Evolutionary conservation across 805 yeast species (phyloP), one percentile per base, ranked within the genome.

Genomic region (Wickerhamiella qilinensis): DNA sequence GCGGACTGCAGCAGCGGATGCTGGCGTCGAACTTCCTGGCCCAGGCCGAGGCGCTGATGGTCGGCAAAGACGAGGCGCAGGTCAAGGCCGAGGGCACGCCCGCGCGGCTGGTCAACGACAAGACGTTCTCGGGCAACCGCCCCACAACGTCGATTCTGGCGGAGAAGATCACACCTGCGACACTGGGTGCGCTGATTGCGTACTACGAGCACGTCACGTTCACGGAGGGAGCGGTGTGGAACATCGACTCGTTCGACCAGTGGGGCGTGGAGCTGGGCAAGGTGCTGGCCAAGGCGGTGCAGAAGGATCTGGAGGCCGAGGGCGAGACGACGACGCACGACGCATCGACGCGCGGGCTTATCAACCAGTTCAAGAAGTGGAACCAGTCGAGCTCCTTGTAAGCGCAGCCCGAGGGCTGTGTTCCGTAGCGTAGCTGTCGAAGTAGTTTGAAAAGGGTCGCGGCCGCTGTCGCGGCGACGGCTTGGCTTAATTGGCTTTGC

Each of bases 251-350:
- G 16, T 91, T 84, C 59, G 98, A 91, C 69, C 98, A 91, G 71
- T 91, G 97, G 94, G 98, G 98, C 65, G 98, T 91, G 55, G 98
- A 91, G 69, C 80, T 91, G 54, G 98, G 98, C 62, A 91, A 91
- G 69, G 93, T 80, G 38, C 75, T 91, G 58, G 98, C 98, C 58
- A 91, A 91, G 77, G 91, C 72, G 43, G 88, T 91, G 56, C 88
- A 93, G 54, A 72, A 72, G 53, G 96, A 91, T 67, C 75, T 91
- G 57, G 81, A 80, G 52, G 73, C 69, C 56, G 53, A 64, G 22
- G 56, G 60, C 34, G 62, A 65, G 39, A 75, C 80, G 40, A 58
- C 65, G 27, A 57, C 74, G 43, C 98, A 91, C 63, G 98, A 91
- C 59, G 77, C 77, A 30, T 81, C 94, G 36, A 91, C 98, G 52